Percentiles rank a stretch among this genome's conserved stretches.
Conservation (phyloP, 371 early-diverging fungal genomes). For the Mucor sp. region DNA sequence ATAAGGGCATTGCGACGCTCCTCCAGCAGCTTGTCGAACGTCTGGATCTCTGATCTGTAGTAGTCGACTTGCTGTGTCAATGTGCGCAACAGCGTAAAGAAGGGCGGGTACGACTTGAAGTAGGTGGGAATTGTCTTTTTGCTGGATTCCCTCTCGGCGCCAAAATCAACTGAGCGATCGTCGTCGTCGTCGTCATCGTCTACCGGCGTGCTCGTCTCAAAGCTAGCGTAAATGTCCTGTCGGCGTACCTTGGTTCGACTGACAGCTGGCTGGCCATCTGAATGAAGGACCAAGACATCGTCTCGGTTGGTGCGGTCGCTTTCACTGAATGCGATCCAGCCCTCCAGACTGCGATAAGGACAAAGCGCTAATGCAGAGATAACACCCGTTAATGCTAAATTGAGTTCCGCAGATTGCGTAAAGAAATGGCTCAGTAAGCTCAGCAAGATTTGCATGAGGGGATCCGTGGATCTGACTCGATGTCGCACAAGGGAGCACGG, state of each 20-base stretch:
- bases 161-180: slow-evolving; percentile 54
- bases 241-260: slow-evolving; percentile 18
- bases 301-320: slow-evolving; percentile 54
- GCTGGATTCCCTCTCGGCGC: slow-evolving; percentile 35
- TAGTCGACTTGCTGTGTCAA: slow-evolving; percentile 70
- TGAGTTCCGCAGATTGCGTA: slow-evolving; percentile 84
- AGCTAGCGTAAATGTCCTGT: slow-evolving; percentile 38
- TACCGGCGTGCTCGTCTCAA: slow-evolving; percentile 19
- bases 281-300: slow-evolving; percentile 30
- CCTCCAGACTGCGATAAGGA: slow-evolving; percentile 74
- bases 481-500: slow-evolving; percentile 29
- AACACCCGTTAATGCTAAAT: slow-evolving; percentile 89
- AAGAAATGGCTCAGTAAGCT: slow-evolving; percentile 76
- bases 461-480: slow-evolving; percentile 64
- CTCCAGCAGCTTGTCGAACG: slow-evolving; percentile 57
- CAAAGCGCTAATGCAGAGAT: slow-evolving; percentile 82
- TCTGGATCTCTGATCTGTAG: slow-evolving; percentile 63
- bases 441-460: slow-evolving; percentile 66
- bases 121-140: slow-evolving; percentile 38
- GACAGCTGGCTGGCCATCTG: slow-evolving; percentile 11
- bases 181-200: slow-evolving; percentile 53
- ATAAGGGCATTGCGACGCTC: slow-evolving; percentile 59
- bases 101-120: slow-evolving; percentile 65
- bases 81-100: slow-evolving; percentile 65
- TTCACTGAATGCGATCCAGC: slow-evolving; percentile 76